phyloP scores from a whole-genome alignment of 495 filamentous ascomycete genomes.

The Aspergillus olivimuriae region DNA sequence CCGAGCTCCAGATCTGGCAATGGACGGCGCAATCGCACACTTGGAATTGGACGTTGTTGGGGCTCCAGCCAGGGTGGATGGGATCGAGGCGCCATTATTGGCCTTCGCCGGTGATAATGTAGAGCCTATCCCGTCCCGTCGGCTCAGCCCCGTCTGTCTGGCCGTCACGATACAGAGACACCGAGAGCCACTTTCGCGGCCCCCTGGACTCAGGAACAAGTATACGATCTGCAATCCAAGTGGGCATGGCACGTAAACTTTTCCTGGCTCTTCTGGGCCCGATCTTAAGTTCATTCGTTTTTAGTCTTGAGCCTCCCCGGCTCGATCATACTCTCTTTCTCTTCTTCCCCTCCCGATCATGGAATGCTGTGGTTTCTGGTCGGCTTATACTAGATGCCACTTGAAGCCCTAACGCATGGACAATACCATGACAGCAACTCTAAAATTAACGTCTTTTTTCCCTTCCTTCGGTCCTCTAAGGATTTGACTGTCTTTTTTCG shows the following conservation, averaged over 20 bases:
- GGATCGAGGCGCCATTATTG: no score
- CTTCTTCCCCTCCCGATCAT: slow-evolving; percentile 1
- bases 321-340: background rate
- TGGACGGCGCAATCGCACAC: no score
- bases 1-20: no score
- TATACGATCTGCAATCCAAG: slow-evolving; percentile 15
- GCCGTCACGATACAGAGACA: slow-evolving; percentile 7
- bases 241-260: slow-evolving; percentile 3
- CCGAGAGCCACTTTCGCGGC: slow-evolving; percentile 3
- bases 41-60: no score
- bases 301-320: background rate
- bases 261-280: background rate
- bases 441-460: background rate
- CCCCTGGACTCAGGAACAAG: slow-evolving; percentile 12
- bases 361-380: background rate
- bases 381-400: background rate
- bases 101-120: no score
- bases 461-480: background rate
- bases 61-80: no score
- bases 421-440: slow-evolving; percentile 1
- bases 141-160: slow-evolving; percentile 10
- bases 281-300: background rate
- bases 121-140: slow-evolving; percentile 3
- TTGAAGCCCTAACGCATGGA: background rate
- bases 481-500: background rate